Percentiles rank a stretch among this genome's conserved stretches.
phyloP scores from a whole-genome alignment of 345 rosid genomes.

The Adansonia digitata region DNA sequence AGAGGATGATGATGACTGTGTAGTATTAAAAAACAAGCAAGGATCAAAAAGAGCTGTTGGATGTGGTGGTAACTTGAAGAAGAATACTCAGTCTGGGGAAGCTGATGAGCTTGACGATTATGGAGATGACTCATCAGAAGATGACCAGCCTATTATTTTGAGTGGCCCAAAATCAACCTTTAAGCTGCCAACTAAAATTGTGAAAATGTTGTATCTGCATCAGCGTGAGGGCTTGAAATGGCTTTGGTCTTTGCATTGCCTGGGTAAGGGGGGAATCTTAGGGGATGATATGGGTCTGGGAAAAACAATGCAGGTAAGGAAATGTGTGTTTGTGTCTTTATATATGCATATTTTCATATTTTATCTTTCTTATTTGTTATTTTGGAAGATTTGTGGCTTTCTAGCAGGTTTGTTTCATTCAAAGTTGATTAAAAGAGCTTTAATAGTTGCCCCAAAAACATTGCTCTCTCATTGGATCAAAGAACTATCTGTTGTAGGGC shows the following conservation, averaged over 20 bases:
- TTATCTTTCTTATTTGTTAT: conserved; percentile 14
- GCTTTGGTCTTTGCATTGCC: conserved; percentile 93
- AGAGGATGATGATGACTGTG: conserved; percentile 43
- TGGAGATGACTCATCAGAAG: conserved; percentile 32
- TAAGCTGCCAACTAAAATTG: conserved; percentile 49
- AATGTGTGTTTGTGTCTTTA: not conserved
- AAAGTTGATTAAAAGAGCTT: conserved; percentile 65
- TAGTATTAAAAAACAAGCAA: conserved; percentile 32
- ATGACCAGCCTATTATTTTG: conserved; percentile 47
- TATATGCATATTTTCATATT: not conserved
- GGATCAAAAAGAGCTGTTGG: conserved; percentile 22
- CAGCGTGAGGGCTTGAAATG: conserved; percentile 88
- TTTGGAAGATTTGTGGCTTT: conserved; percentile 80
- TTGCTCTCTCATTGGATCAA: conserved; percentile 94
- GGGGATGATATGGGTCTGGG: conserved; percentile 99
- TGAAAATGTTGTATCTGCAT: conserved; percentile 70
- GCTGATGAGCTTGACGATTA: conserved; percentile 30
- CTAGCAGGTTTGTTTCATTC: conserved; percentile 89
- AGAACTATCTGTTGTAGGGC: conserved; percentile 83
- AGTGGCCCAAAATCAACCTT: conserved; percentile 45
- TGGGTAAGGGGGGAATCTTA: conserved; percentile 90
- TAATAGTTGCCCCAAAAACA: conserved; percentile 93
- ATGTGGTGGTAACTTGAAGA: conserved; percentile 22
- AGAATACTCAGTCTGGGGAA: conserved; percentile 24
- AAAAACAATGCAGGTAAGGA: conserved; percentile 96